Base-by-base conservation (phyloP, 1,284 basidiomycete species). In the Cerrena zonata region DNA sequence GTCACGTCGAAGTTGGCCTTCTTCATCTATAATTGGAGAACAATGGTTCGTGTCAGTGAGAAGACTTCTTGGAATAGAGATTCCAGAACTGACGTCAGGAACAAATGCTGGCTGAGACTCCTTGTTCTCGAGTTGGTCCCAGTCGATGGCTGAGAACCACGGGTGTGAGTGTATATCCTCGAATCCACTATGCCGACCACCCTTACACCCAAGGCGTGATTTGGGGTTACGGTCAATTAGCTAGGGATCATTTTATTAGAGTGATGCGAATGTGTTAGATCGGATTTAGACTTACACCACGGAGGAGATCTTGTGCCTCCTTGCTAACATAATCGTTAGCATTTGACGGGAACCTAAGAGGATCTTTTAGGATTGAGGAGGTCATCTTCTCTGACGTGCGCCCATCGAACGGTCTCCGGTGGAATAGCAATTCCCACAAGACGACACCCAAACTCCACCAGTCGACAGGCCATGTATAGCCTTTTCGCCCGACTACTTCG, bases 1-100 rank as follows among this genome's bases (percentile, higher is more conserved):
- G 92, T 87, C 25, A 95, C 91, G 63, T 99, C 95, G 68, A 99
- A 99, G 69, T 98, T 98, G 26, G 94, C 91, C 67, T 88, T 88
- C 66, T 94, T 93, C 65, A 86, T 83, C 91, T 95, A 53, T 40
- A 24, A 37, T 47, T 47, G 63, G 42, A n/a, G n/a, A n/a, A n/a
- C n/a, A n/a, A n/a, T n/a, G n/a, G n/a, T n/a, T n/a, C 62, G 54
- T 15, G 50, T 46, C 45, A 53, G 45, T 41, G 26, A 42, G 43
- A 39, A 30, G 34, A 34, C 24, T 46, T 42, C 34, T 43, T 38
- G 52, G 26, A 44, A 23, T 48, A 18, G 19, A 21, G 22, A 22
- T 21, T 18, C 30, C 30, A 23, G 36, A 25, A 80, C 89, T 58
- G 59, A 92, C 90, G 65, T 97, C 91, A 30, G 94, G 95, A 55